Evolutionary conservation across 805 yeast genomes (phyloP).

Genomic region (Sugiyamaella valdiviana): DNA sequence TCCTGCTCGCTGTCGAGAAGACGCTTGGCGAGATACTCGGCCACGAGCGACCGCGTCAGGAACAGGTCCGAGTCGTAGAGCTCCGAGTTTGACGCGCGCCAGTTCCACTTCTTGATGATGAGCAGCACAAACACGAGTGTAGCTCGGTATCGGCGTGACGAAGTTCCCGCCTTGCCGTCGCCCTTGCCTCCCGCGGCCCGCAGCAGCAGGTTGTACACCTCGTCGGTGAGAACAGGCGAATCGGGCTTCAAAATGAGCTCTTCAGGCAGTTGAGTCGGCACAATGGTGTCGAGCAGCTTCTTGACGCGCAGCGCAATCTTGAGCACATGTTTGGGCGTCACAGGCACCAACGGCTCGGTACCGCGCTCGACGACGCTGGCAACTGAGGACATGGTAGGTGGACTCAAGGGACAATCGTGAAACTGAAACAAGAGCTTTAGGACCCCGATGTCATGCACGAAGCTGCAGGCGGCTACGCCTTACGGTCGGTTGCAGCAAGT

Average conservation of each 20-base stretch:
- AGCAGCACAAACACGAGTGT: slow-evolving; percentile 61
- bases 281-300: slow-evolving; percentile 59
- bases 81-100: slow-evolving; percentile 50
- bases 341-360: slow-evolving; percentile 11
- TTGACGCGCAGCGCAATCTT: slow-evolving; percentile 64
- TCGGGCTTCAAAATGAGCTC: slow-evolving; percentile 47
- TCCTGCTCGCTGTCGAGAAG: slow-evolving; percentile 55
- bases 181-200: slow-evolving; percentile 81
- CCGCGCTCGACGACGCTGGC: not conserved
- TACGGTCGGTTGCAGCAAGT: too few relatives aligned
- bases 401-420: not conserved
- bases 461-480: too few relatives aligned
- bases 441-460: not conserved
- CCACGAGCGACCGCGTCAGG: slow-evolving; percentile 55
- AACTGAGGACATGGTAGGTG: not conserved
- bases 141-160: slow-evolving; percentile 59
- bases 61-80: slow-evolving; percentile 63
- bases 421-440: not conserved
- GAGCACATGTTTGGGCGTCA: slow-evolving; percentile 23
- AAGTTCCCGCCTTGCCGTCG: slow-evolving; percentile 46
- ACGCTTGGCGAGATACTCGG: slow-evolving; percentile 64
- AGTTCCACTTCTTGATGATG: slow-evolving; percentile 76
- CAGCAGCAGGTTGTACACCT: slow-evolving; percentile 53
- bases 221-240: slow-evolving; percentile 52
- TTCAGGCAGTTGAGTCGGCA: slow-evolving; percentile 58